Evolutionary conservation across 495 filamentous ascomycete genomes (phyloP), one percentile per base, ranked within the genome.

Genomic region (Bacidia gigantensis): DNA sequence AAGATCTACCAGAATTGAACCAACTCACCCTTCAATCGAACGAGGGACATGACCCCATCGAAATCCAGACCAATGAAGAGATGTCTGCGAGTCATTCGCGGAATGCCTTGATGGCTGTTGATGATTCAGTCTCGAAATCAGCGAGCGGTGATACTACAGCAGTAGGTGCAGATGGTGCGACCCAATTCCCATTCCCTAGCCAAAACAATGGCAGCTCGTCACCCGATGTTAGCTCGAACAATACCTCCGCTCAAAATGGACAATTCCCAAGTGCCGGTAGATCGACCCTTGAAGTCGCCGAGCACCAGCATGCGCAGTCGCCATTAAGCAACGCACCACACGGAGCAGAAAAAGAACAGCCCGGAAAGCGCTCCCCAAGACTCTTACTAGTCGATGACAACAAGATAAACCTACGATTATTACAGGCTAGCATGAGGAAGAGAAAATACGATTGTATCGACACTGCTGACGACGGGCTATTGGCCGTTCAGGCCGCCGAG

Each of bases 331-430:
- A 43, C 35, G 11, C 32, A 18, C 3, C 26, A 25, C 11, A 24
- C 3, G 20, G 14, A 17, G n/a, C 52, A 29, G 20, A 12, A n/a
- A 17, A 32, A n/a, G 7, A 35, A 3, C 43, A 41, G 44, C 56
- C 38, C 26, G 38, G 56, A 12, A 60, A 56, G 20, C 57, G 60
- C 14, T 46, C 61, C 38, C 56, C 58, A 3, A 63, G 64, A 22
- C 68, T 86, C 3, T 72, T 87, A 0, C 72, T 86, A 0, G 83
- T 87, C 0, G 84, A 88, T 53, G 84, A 88, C 58, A 88, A 88
- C 60, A 68, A 72, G 2, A 86, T 88, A 58, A 88, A 88, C 56
- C 73, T 86, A 29, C 80, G 77, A n/a, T 67, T 86, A 0, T 74
- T 86, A 43, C 65, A 76, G 38, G 78, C 78, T 0, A 80, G 80